Percentiles rank a stretch among this genome's conserved stretches.
These are phyloP conservation scores for Sinapis alba DNA, from an alignment of 441 rosid genomes.

Conservation along the genomic window DNA sequence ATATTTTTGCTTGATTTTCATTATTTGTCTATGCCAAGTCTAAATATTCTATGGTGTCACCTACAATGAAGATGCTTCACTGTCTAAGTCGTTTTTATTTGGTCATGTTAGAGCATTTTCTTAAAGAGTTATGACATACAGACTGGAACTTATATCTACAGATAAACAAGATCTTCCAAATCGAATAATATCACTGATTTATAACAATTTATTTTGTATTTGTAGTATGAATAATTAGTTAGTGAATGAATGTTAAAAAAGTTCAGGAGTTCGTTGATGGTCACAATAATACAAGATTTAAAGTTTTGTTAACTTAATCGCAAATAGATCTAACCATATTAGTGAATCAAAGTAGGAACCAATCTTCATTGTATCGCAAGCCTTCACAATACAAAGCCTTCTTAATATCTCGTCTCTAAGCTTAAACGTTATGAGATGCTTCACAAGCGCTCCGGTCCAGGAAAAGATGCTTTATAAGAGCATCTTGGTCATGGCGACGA, in stretches of 20 bases:
- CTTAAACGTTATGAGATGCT: slow-evolving; percentile 70
- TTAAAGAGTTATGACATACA: neutral
- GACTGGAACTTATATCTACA: neutral
- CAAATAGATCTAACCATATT: neutral
- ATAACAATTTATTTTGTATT: neutral
- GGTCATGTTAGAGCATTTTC: neutral
- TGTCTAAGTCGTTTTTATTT: neutral
- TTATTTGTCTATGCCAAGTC: neutral
- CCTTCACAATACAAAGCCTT: slow-evolving; percentile 50
- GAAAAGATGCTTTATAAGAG: slow-evolving; percentile 50
- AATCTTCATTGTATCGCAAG: neutral
- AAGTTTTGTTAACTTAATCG: neutral
- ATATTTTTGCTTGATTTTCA: neutral
- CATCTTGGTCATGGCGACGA: slow-evolving; percentile 32
- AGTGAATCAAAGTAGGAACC: neutral
- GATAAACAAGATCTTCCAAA: neutral
- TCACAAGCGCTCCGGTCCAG: slow-evolving; percentile 71
- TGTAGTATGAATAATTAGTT: neutral
- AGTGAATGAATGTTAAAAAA: neutral
- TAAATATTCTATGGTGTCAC: neutral
- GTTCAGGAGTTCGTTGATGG: neutral
- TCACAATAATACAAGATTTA: neutral
- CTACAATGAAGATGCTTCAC: neutral
- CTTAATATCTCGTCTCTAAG: slow-evolving; percentile 59
- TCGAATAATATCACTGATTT: neutral